These are phyloP conservation scores for Teratosphaeria epicoccoides DNA, from an alignment of 2,329 filamentous ascomycete genomes.

Conservation along the genomic window DNA sequence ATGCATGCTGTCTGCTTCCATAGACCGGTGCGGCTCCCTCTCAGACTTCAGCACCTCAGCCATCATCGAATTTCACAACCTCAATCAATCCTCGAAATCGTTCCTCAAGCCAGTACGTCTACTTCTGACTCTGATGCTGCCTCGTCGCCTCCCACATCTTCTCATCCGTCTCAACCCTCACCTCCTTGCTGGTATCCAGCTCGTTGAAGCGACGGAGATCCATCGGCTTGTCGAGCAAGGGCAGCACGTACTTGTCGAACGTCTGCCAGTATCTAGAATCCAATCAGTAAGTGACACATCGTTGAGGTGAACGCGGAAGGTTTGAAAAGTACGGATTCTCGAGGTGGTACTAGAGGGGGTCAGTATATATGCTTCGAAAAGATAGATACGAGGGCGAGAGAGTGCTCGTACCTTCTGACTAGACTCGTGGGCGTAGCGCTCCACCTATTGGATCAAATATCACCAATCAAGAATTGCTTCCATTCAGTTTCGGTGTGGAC, in stretches of 20 bases:
- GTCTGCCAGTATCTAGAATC: conserved; percentile 44
- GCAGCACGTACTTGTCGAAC: conserved; percentile 63
- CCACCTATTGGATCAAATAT: conserved; percentile 30
- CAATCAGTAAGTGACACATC: neutral
- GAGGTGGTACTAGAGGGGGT: neutral
- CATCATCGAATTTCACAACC: no score
- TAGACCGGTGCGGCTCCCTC: no score
- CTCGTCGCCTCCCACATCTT: conserved; percentile 25
- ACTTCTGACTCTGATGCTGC: conserved; percentile 23
- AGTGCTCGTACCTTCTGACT: conserved; percentile 34
- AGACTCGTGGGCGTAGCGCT: conserved; percentile 58
- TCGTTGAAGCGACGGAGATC: conserved; percentile 59
- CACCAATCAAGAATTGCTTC: neutral
- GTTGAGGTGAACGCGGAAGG: neutral
- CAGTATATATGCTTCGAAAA: neutral
- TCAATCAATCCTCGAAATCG: no score
- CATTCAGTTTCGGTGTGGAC: neutral
- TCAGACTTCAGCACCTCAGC: no score
- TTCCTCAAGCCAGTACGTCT: no score
- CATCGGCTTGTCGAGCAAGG: conserved; percentile 57
- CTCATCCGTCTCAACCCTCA: conserved; percentile 24
- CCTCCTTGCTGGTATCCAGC: conserved; percentile 44
- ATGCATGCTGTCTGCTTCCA: no score
- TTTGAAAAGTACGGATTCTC: neutral
- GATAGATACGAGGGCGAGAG: neutral